phyloP scores from a whole-genome alignment of 139 green algal species.

The Picochlorum sp. region DNA sequence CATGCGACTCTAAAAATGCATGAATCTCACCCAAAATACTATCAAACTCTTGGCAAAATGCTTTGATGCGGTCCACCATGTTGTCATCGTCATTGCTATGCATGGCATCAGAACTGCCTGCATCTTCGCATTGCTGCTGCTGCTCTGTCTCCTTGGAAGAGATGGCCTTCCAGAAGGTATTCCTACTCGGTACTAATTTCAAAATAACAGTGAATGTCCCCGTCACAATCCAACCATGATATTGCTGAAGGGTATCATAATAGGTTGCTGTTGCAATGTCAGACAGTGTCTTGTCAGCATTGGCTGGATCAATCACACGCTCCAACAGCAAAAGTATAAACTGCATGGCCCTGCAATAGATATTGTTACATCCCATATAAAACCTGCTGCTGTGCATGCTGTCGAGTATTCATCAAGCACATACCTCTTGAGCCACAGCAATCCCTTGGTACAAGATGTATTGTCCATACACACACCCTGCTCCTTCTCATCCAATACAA shows the following conservation, averaged over 20 bases:
- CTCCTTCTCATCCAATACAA: conserved; percentile 56
- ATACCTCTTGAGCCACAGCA: conserved; percentile 61
- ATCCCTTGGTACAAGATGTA: conserved; percentile 55
- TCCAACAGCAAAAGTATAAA: conserved; percentile 56
- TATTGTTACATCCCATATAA: too few relatives aligned
- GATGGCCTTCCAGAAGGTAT: conserved; percentile 20
- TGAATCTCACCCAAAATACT: conserved; percentile 50
- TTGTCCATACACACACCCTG: conserved; percentile 25
- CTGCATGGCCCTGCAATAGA: conserved; percentile 51
- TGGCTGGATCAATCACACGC: conserved; percentile 22
- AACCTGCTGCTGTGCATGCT: too few relatives aligned
- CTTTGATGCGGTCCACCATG: conserved; percentile 15
- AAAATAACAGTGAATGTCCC: conserved; percentile 53
- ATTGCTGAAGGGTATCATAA: conserved; percentile 51
- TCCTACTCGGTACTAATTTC: conserved; percentile 31
- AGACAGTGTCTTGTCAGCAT: conserved; percentile 20
- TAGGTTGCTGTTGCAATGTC: conserved; percentile 48
- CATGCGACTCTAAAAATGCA: conserved; percentile 37
- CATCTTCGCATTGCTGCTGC: conserved; percentile 5
- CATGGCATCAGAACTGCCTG: conserved; percentile 6
- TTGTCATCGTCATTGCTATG: too few relatives aligned
- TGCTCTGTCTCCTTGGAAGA: conserved; percentile 13
- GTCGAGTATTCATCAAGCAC: neutral
- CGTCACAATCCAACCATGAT: conserved; percentile 65
- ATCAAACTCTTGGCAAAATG: conserved; percentile 43